Conservation (phyloP, 2,329 filamentous ascomycete genomes). For the Aspergillus felis region DNA sequence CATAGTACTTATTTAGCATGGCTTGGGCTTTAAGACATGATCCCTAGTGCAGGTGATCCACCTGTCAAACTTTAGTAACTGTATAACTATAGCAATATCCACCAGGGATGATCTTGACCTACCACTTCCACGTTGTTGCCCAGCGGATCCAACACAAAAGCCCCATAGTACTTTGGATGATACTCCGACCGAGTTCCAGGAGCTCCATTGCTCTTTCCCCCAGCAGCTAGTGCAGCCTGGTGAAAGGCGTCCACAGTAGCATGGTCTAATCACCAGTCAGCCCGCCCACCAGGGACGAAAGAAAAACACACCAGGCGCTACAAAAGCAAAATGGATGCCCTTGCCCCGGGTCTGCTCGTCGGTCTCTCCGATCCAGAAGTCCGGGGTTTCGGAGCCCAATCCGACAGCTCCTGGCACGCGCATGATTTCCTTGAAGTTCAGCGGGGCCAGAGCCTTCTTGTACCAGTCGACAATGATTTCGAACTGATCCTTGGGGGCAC, state of each 20-base stretch:
- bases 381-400: conserved; percentile 24
- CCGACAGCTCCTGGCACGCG: conserved; percentile 25
- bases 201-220: conserved; percentile 48
- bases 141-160: conserved; percentile 49
- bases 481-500: conserved; percentile 23
- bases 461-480: conserved; percentile 27
- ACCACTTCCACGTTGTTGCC: conserved; percentile 52
- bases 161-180: conserved; percentile 47
- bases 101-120: neutral
- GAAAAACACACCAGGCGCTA: conserved; percentile 16
- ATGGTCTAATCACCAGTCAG: conserved; percentile 28
- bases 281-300: neutral
- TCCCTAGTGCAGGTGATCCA: neutral
- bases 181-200: conserved; percentile 47
- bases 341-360: conserved; percentile 4
- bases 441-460: conserved; percentile 23
- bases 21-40: neutral
- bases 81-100: neutral
- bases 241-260: conserved; percentile 46
- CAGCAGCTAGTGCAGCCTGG: conserved; percentile 40
- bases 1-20: no score
- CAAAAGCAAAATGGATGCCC: conserved; percentile 23
- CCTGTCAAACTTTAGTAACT: neutral
- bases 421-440: conserved; percentile 27
- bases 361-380: conserved; percentile 27